Evolutionary conservation across 495 filamentous ascomycete genomes (phyloP), one percentile per base, ranked within the genome.

Genomic region (Clavariopsis aquatica): DNA sequence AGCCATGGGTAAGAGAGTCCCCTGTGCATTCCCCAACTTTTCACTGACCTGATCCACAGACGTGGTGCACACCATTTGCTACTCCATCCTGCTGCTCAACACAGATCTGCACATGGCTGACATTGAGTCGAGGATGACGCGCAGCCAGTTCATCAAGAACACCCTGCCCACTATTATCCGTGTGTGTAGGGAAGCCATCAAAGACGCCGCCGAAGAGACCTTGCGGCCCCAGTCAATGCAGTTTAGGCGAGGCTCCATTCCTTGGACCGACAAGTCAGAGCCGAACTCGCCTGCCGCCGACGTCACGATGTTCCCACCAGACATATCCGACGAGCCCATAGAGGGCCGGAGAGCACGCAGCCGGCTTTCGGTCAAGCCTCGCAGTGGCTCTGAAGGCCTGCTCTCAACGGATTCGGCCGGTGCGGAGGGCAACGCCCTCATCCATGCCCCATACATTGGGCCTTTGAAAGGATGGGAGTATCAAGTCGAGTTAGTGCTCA

Each of bases 51-150:
- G n/a, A n/a, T n/a, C 17, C 28, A 24, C 28, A 68, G 93, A 98
- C 76, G 88, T 99, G 52, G 92, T 99, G 13, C 93, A 98, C 71
- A 98, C 95, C 9, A 93, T 99, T 63, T 93, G 90, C 72, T 99
- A 97, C 75, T 98, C 94, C 3, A 81, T 99, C 55, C 85, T 99
- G 56, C 81, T 99, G 28, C 81, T 99, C 56, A 99, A 99, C 71
- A 98, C 94, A 58, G 94, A 99, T 78, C 80, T 99, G 45, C 93
- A 99, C 71, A 77, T 96, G 64, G 92, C 93, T 57, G 93, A 97
- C 69, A 94, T 97, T 52, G 90, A 96, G 54, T 85, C 90, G 72
- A 96, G 95, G 78, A 99, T 99, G 94, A 96, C 92, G 22, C 85
- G 87, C 64, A 86, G 79, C 66, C 92, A 97, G 71, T 99, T 96